A percentile compares a stretch with the other conserved stretches of the same genome.
These are phyloP conservation scores for Claviceps spartinae DNA, from an alignment of 2,329 filamentous ascomycete species.

Conservation along the genomic window DNA sequence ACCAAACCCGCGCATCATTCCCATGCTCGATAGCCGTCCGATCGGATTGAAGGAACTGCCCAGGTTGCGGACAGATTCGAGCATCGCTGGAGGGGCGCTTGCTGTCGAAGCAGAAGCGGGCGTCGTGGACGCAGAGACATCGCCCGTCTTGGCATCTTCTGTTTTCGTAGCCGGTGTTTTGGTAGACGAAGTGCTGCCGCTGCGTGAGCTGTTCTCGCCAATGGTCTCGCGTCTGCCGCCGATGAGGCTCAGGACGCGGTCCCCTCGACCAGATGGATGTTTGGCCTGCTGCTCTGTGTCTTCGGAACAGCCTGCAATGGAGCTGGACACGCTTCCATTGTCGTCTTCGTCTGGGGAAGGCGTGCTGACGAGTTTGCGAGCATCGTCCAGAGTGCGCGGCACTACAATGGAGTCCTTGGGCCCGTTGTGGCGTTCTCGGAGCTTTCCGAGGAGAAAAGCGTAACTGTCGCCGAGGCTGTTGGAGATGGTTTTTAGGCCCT, in stretches of 20 bases:
- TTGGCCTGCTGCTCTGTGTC: conserved; percentile 18
- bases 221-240: conserved; percentile 65
- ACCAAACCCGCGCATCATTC: conserved; percentile 63
- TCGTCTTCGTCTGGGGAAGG: conserved; percentile 51
- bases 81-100: conserved; percentile 40
- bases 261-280: conserved; percentile 31
- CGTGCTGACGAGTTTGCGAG: conserved; percentile 72
- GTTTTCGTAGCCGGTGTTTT: conserved; percentile 40
- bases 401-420: conserved; percentile 40
- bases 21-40: conserved; percentile 60
- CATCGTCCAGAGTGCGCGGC: conserved; percentile 87
- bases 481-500: conserved; percentile 82
- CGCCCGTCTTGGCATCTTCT: conserved; percentile 21
- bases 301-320: conserved; percentile 28
- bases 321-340: conserved; percentile 44
- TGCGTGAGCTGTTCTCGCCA: conserved; percentile 47
- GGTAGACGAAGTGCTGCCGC: conserved; percentile 51
- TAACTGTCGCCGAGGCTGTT: conserved; percentile 85
- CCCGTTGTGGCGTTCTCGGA: conserved; percentile 54
- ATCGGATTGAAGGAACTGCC: conserved; percentile 74
- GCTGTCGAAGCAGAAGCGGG: conserved; percentile 30
- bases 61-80: conserved; percentile 72
- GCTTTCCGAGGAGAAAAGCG: conserved; percentile 78
- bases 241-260: conserved; percentile 58
- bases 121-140: conserved; percentile 13